Percentiles rank a stretch among this genome's conserved stretches.
phyloP scores from a whole-genome alignment of 805 yeast species.

The Cyberlindnera maclurae region DNA sequence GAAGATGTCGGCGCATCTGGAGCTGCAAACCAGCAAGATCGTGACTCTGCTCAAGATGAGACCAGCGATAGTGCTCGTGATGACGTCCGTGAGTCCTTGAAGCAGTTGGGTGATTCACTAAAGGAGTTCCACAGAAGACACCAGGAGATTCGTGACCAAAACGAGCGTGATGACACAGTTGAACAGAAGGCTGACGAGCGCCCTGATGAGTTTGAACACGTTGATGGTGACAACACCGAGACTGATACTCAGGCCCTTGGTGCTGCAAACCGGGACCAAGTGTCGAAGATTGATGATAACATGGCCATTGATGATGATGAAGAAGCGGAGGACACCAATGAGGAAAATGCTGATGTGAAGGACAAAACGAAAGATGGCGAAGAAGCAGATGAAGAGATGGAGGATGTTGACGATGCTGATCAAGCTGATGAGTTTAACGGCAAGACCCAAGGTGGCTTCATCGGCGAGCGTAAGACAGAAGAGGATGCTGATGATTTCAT shows the following conservation, averaged over 20 bases:
- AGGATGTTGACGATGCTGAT: slow-evolving; percentile 26
- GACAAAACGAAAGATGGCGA: slow-evolving; percentile 26
- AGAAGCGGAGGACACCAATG: slow-evolving; percentile 27
- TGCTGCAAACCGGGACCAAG: slow-evolving; percentile 74
- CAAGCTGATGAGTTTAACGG: slow-evolving; percentile 42
- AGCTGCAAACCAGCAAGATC: slow-evolving; percentile 38
- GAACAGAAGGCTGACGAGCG: slow-evolving; percentile 55
- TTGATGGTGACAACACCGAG: slow-evolving; percentile 72
- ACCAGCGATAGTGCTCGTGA: slow-evolving; percentile 51
- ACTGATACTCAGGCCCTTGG: slow-evolving; percentile 90
- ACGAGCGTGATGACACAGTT: slow-evolving; percentile 37
- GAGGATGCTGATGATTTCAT: slow-evolving; percentile 29
- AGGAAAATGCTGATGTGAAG: slow-evolving; percentile 27
- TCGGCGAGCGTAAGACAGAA: slow-evolving; percentile 38
- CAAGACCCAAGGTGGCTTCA: slow-evolving; percentile 41
- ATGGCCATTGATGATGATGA: slow-evolving; percentile 74
- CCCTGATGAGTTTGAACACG: slow-evolving; percentile 82
- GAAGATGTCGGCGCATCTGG: slow-evolving; percentile 68
- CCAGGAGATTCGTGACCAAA: slow-evolving; percentile 75
- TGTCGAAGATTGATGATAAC: slow-evolving; percentile 69
- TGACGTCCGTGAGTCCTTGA: slow-evolving; percentile 67
- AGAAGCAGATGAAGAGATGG: slow-evolving; percentile 20
- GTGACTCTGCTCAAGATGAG: slow-evolving; percentile 33
- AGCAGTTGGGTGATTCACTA: slow-evolving; percentile 84
- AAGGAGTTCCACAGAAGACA: slow-evolving; percentile 88